Base-by-base conservation (phyloP, 2,329 filamentous ascomycete species). In the Penicillium sp. region DNA sequence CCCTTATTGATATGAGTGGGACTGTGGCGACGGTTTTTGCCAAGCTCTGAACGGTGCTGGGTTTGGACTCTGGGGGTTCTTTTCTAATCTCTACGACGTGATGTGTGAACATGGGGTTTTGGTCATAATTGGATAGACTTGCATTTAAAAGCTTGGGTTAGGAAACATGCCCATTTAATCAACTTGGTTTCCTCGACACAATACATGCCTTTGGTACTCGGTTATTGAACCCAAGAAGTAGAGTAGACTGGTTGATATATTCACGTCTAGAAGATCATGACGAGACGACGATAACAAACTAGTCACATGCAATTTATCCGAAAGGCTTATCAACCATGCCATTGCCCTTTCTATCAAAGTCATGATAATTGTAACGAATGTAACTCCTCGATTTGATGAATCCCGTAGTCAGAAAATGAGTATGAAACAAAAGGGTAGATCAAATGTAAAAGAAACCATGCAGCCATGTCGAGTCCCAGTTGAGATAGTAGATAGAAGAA, bases 1-100 rank as follows among this genome's bases (percentile, higher is more conserved):
- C 91, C 1, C 76, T 96, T 34, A 88, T 96, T 2, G 92, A 96
- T 75, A 90, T 93, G 83, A 86, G 87, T 43, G 89, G 89, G 37
- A 81, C 75, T 61, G 89, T 88, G 59, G 85, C 82, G 58, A 92
- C 85, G 8, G 88, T 92, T 0, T 96, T 95, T 76, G 82, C 87
- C 34, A 91, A 91, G 76, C 66, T 90, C 64, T 90, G 76, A 78
- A 17, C 14, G 8, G 28, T 49, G 25, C 14, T 49, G 5, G 41
- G 50, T n/a, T 28, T 51, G 43, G 20, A 22, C 22, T 22, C 22
- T 22, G 22, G 22, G 22, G 17, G n/a, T 47, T n/a, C 15, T 14
- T 28, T 39, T 39, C 3, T 39, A 39, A 38, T 25, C 14, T 38
- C 12, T 35, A 49, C 28, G 45, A 49, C 45, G n/a, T 49, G 47